A percentile compares a stretch with the other conserved stretches of the same genome.
These are phyloP conservation scores for Amylocystis lapponica DNA, from an alignment of 768 basidiomycete species.

Conservation along the genomic window DNA sequence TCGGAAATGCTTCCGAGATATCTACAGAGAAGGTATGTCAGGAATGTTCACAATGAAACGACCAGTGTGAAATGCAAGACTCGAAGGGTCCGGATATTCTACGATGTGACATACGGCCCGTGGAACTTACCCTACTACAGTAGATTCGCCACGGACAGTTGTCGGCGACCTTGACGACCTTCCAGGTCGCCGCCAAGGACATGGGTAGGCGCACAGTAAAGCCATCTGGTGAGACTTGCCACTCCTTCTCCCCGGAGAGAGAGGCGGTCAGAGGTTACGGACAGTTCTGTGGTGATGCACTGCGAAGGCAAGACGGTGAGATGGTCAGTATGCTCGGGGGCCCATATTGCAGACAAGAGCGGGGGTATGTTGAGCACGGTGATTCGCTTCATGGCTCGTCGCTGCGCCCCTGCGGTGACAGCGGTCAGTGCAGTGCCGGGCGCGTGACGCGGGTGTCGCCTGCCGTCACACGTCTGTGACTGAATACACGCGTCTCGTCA, in stretches of 20 bases:
- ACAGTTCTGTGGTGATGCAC: too few relatives aligned
- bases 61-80: not conserved
- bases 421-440: too few relatives aligned
- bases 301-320: too few relatives aligned
- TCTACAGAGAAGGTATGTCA: constrained; percentile 26
- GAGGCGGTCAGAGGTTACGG: too few relatives aligned
- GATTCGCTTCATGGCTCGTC: too few relatives aligned
- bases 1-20: constrained; percentile 36
- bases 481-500: not conserved
- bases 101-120: not conserved
- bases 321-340: too few relatives aligned
- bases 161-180: constrained; percentile 33
- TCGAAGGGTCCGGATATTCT: not conserved
- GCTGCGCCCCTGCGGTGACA: too few relatives aligned
- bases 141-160: constrained; percentile 57
- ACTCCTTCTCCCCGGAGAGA: constrained; percentile 19
- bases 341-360: too few relatives aligned
- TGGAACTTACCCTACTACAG: constrained; percentile 40
- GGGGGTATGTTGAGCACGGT: too few relatives aligned
- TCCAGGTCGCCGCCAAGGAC: constrained; percentile 37
- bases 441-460: too few relatives aligned
- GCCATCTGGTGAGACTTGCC: constrained; percentile 8
- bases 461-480: not conserved
- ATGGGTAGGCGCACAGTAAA: constrained; percentile 19
- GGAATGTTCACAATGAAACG: not conserved